Conservation (phyloP, 2,329 filamentous ascomycete genomes). For the Septoria linicola region DNA sequence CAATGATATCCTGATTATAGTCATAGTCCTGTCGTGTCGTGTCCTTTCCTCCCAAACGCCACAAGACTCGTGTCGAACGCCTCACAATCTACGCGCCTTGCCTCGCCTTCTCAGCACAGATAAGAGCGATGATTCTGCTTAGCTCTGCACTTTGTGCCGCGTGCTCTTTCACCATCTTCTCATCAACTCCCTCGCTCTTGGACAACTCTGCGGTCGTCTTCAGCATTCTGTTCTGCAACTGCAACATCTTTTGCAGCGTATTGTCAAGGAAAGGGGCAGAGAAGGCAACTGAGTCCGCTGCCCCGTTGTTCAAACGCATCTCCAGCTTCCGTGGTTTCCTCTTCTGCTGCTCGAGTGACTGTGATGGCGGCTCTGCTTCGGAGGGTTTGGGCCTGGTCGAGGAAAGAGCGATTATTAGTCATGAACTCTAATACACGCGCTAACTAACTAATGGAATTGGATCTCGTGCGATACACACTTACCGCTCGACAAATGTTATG, state of each 20-base stretch:
- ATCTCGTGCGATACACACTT: slow-evolving; percentile 8
- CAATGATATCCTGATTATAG: too few relatives aligned
- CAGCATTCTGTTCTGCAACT: slow-evolving; percentile 52
- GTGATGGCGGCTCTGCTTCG: slow-evolving; percentile 27
- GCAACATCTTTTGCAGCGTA: slow-evolving; percentile 51
- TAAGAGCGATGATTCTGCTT: slow-evolving; percentile 51
- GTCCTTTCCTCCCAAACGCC: too few relatives aligned
- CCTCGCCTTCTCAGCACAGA: slow-evolving; percentile 54
- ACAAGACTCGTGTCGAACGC: background rate
- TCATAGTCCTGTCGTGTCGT: too few relatives aligned
- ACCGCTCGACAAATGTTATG: slow-evolving; percentile 52
- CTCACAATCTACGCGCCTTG: slow-evolving; percentile 40
- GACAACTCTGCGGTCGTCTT: slow-evolving; percentile 49
- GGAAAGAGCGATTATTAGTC: slow-evolving; percentile 10
- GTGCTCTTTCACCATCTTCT: slow-evolving; percentile 51
- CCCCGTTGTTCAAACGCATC: slow-evolving; percentile 45
- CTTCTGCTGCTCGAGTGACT: slow-evolving; percentile 33
- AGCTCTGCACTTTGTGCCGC: slow-evolving; percentile 52
- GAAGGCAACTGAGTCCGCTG: slow-evolving; percentile 46
- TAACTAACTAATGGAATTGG: background rate
- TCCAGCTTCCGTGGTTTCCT: slow-evolving; percentile 52
- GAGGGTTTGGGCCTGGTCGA: slow-evolving; percentile 27
- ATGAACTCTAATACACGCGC: slow-evolving; percentile 4
- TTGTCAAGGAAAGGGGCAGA: slow-evolving; percentile 56
- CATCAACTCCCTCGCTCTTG: slow-evolving; percentile 46